phyloP scores from a whole-genome alignment of 306 rosid species.

The apple (Malus domestica) region DNA sequence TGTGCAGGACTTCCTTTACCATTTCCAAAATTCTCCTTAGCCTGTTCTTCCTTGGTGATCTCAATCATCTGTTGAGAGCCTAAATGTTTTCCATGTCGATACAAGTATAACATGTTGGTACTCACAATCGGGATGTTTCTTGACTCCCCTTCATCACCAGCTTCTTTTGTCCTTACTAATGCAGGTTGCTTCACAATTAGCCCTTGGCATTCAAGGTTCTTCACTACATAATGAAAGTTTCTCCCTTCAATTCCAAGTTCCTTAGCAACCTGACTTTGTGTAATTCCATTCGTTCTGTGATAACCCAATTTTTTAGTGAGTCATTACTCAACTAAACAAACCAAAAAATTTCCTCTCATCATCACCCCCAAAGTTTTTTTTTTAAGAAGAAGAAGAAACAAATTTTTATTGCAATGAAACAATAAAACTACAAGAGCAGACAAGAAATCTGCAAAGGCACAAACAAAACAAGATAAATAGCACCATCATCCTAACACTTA shows the following conservation, averaged over 20 bases:
- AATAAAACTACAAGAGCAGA: neutral
- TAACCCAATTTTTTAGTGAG: neutral
- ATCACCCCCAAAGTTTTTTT: neutral
- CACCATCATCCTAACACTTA: neutral
- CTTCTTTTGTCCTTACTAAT: conserved; percentile 56
- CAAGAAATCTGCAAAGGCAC: neutral
- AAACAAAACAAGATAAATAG: neutral
- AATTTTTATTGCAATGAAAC: neutral
- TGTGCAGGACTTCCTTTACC: conserved; percentile 10
- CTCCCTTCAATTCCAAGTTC: conserved; percentile 51
- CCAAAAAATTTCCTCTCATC: neutral
- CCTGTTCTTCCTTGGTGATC: conserved; percentile 43
- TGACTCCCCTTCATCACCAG: conserved; percentile 31
- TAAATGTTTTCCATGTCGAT: conserved; percentile 63
- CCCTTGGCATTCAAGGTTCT: conserved; percentile 75
- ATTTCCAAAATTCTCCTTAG: conserved; percentile 16
- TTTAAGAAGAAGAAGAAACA: no score
- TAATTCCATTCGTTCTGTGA: conserved; percentile 53
- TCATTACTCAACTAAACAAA: conserved; percentile 15
- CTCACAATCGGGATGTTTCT: conserved; percentile 35
- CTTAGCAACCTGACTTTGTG: conserved; percentile 70
- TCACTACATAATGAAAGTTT: conserved; percentile 59
- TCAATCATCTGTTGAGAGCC: conserved; percentile 59
- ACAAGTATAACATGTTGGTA: conserved; percentile 70
- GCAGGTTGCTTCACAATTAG: conserved; percentile 66